These are phyloP conservation scores for Diutina ranongensis DNA, from an alignment of 1,139 yeast species.

Conservation along the genomic window DNA sequence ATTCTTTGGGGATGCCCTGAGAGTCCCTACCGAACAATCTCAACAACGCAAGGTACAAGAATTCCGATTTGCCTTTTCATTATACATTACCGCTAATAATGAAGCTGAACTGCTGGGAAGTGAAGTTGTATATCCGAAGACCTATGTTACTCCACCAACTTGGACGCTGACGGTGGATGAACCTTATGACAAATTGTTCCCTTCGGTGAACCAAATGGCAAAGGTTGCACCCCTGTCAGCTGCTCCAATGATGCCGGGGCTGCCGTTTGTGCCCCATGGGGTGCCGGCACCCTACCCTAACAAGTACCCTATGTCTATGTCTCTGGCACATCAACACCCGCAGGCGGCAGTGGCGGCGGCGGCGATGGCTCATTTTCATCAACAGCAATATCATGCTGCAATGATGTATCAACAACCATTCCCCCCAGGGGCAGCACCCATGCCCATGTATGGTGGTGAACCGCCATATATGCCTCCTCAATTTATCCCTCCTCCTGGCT, in stretches of 20 bases:
- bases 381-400: slow-evolving; percentile 20
- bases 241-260: slow-evolving; percentile 11
- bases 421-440: background rate
- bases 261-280: slow-evolving; percentile 9
- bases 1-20: slow-evolving; percentile 36
- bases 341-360: slow-evolving; percentile 18
- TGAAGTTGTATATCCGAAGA: slow-evolving; percentile 35
- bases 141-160: slow-evolving; percentile 70
- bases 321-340: slow-evolving; percentile 12
- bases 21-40: slow-evolving; percentile 35
- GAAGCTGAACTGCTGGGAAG: slow-evolving; percentile 20
- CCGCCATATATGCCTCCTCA: slow-evolving; percentile 4
- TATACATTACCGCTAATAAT: slow-evolving; percentile 34
- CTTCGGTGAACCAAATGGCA: slow-evolving; percentile 6
- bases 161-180: slow-evolving; percentile 58
- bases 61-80: slow-evolving; percentile 43
- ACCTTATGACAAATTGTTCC: slow-evolving; percentile 34
- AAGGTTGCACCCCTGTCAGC: slow-evolving; percentile 15
- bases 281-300: slow-evolving; percentile 9
- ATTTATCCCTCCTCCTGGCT: slow-evolving; percentile 5
- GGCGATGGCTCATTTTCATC: slow-evolving; percentile 27
- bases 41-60: slow-evolving; percentile 24
- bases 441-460: slow-evolving; percentile 4
- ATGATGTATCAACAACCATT: slow-evolving; percentile 24
- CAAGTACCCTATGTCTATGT: slow-evolving; percentile 13